Evolutionary conservation across 352 stramenopile genomes (phyloP).

Genomic region (Phytophthora agathidicida): DNA sequence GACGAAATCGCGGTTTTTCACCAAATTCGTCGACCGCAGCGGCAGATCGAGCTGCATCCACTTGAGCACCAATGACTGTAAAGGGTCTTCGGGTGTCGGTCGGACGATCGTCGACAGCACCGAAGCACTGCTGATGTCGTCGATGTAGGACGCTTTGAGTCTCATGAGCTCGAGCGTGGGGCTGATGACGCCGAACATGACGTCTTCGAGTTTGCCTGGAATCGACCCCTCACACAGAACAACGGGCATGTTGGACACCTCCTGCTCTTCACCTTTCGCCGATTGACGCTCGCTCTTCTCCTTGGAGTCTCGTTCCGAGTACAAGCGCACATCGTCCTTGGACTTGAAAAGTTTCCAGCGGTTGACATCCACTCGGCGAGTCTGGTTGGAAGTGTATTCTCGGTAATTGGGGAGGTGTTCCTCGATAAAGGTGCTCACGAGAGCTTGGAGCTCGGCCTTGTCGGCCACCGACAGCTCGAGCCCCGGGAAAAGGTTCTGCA

Average conservation of each 20-base stretch:
- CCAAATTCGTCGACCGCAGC: constrained; percentile 38
- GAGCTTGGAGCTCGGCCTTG: constrained; percentile 33
- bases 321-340: constrained; percentile 31
- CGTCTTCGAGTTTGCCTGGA: constrained; percentile 41
- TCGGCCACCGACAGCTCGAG: constrained; percentile 30
- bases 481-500: constrained; percentile 29
- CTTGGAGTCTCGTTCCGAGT: constrained; percentile 31
- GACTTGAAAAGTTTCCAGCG: constrained; percentile 46
- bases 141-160: constrained; percentile 42
- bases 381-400: constrained; percentile 22
- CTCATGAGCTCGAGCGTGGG: constrained; percentile 40
- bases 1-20: constrained; percentile 50
- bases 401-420: constrained; percentile 44
- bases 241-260: constrained; percentile 22
- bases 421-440: constrained; percentile 37
- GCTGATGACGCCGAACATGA: constrained; percentile 47
- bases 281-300: constrained; percentile 1
- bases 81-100: constrained; percentile 35
- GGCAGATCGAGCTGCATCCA: constrained; percentile 44
- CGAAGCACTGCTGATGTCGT: constrained; percentile 33
- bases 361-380: constrained; percentile 36
- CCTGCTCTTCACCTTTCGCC: neutral
- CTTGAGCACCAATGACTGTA: constrained; percentile 42
- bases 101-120: constrained; percentile 32
- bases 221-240: constrained; percentile 38